Percentiles rank a stretch among this genome's conserved stretches.
Evolutionary conservation across 2,329 filamentous ascomycete genomes (phyloP).

Genomic region (Trichoderma oligosporum): DNA sequence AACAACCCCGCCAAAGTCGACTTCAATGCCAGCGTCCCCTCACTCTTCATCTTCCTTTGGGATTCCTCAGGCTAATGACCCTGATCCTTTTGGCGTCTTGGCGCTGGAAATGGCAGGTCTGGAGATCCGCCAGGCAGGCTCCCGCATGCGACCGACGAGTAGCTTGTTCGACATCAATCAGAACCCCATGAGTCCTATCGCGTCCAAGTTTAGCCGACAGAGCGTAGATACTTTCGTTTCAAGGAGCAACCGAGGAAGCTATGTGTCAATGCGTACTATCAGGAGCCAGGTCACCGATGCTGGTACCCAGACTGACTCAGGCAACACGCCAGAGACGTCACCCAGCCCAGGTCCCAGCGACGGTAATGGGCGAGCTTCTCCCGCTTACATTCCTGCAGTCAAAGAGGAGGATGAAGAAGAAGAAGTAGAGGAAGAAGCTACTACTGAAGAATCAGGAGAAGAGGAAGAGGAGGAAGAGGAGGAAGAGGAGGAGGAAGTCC

Average conservation of each 20-base stretch:
- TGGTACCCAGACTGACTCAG: constrained; percentile 59
- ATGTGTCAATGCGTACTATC: constrained; percentile 67
- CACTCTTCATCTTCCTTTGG: constrained; percentile 61
- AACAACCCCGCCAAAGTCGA: constrained; percentile 28
- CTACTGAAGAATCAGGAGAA: constrained; percentile 47
- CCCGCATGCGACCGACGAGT: constrained; percentile 63
- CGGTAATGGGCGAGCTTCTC: constrained; percentile 40
- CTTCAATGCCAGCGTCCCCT: constrained; percentile 37
- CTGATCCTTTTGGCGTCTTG: constrained; percentile 86
- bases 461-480: constrained; percentile 23
- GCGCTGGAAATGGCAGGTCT: constrained; percentile 88
- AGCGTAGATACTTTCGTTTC: constrained; percentile 64
- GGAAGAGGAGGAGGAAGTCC: constrained; percentile 51
- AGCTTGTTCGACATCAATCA: constrained; percentile 81
- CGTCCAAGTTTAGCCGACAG: constrained; percentile 55
- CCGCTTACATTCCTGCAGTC: constrained; percentile 36
- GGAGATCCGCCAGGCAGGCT: constrained; percentile 85
- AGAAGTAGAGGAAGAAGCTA: constrained; percentile 58
- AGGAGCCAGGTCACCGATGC: constrained; percentile 68
- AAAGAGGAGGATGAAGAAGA: constrained; percentile 51
- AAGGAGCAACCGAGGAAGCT: constrained; percentile 67
- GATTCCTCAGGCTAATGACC: constrained; percentile 73
- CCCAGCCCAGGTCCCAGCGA: constrained; percentile 54
- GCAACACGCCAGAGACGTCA: constrained; percentile 51
- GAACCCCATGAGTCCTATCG: constrained; percentile 68